Evolutionary conservation across 2,329 filamentous ascomycete genomes (phyloP), one percentile per base, ranked within the genome.

Genomic region (Biscogniauxia marginata): DNA sequence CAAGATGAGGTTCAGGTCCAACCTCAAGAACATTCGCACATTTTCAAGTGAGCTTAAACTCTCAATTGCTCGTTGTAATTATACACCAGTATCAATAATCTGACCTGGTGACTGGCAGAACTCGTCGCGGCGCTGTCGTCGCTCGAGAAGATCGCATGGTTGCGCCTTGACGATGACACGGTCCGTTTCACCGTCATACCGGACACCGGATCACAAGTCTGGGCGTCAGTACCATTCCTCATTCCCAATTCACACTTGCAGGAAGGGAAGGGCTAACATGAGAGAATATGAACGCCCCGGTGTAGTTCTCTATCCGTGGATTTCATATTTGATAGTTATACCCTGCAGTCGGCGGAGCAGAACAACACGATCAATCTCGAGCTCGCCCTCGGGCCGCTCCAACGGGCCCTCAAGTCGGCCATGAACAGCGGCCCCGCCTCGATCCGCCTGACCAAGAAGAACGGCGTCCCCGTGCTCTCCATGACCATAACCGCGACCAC

Each of bases 341-440:
- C 86, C 53, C 87, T 98, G 64, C 89, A 96, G 72, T 96, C 93
- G 50, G 90, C 90, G 50, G 88, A 92, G 49, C 79, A 79, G 43
- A 81, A 85, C 73, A 96, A 96, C 74, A 90, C 92, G 52, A 97
- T 99, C 76, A 97, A 99, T 75, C 87, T 99, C 61, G 95, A 99
- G 76, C 84, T 99, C 1, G 92, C 95, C 22, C 85, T 98, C n/a
- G 83, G 85, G 13, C 88, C 90, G 1, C 85, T 99, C 20, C 90
- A 95, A 67, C 88, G 93, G 57, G 95, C 95, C n/a, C 85, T 99
- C 56, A 91, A 88, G 67, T 97, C 93, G 34, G 93, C 93, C 46
- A 79, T 89, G 52, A 88, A 90, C 69, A 91, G 90, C 66, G 86
- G 88, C 18, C 88, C 90, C 18, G 91, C 93, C 53, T 89, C 88